Evolutionary conservation across 441 rosid genomes (phyloP).

Genomic region (Jatropha podagrica): DNA sequence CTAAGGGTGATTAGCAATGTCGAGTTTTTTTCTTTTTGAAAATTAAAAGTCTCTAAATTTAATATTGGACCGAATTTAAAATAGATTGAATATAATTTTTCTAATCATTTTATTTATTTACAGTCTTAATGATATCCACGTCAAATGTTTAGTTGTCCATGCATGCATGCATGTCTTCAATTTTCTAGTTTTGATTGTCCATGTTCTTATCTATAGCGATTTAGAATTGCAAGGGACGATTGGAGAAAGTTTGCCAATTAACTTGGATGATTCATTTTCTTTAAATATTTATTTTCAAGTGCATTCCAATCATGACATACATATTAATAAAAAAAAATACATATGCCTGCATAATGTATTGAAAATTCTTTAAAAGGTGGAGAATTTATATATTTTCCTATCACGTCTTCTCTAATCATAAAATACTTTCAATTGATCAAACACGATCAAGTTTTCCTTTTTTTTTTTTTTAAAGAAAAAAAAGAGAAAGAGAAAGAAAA

Average conservation of each 20-base stretch:
- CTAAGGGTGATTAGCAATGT: too few relatives aligned
- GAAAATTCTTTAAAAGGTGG: too few relatives aligned
- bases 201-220: not conserved
- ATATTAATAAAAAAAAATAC: too few relatives aligned
- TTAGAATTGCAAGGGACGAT: not conserved
- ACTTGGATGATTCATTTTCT: not conserved
- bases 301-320: conserved; percentile 4
- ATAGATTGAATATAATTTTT: too few relatives aligned
- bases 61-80: too few relatives aligned
- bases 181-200: not conserved
- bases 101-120: too few relatives aligned
- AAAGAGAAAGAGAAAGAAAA: too few relatives aligned
- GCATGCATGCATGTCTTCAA: not conserved
- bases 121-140: not conserved
- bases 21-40: too few relatives aligned
- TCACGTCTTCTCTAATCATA: not conserved
- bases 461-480: too few relatives aligned
- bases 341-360: too few relatives aligned
- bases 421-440: not conserved
- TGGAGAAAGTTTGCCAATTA: not conserved
- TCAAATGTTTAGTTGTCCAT: not conserved
- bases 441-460: not conserved
- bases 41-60: too few relatives aligned
- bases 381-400: too few relatives aligned
- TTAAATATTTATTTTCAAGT: not conserved